These are phyloP conservation scores for Coemansia sp. DNA, from an alignment of 192 early-diverging fungal species.

Conservation along the genomic window DNA sequence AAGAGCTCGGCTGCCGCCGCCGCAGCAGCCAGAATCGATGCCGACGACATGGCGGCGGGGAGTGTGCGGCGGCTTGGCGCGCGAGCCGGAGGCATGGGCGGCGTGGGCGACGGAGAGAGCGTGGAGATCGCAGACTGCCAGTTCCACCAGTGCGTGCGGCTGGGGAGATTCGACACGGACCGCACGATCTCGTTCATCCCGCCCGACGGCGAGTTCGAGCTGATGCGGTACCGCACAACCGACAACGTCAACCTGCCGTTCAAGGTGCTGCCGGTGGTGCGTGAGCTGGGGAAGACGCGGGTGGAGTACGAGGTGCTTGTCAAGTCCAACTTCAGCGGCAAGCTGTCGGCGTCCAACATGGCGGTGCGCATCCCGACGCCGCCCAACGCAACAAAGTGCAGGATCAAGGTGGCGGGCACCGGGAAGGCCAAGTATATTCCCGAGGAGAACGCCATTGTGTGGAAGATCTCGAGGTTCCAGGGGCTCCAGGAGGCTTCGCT, in stretches of 20 bases:
- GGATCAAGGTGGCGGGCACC: conserved; percentile 67
- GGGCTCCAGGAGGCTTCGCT: conserved; percentile 84
- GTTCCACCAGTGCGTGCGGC: conserved; percentile 97
- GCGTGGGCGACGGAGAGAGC: conserved; percentile 44
- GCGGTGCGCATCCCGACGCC: conserved; percentile 88
- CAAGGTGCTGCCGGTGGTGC: conserved; percentile 89
- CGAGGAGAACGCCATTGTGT: conserved; percentile 89
- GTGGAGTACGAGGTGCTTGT: conserved; percentile 91
- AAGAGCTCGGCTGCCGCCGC: conserved; percentile 21
- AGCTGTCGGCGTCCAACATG: conserved; percentile 89
- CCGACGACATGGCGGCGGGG: conserved; percentile 65
- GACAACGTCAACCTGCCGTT: conserved; percentile 97
- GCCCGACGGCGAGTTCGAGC: conserved; percentile 95
- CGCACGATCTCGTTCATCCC: conserved; percentile 97
- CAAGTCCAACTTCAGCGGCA: conserved; percentile 84
- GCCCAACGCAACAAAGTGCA: conserved; percentile 80
- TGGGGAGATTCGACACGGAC: conserved; percentile 89
- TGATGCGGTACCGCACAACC: conserved; percentile 95
- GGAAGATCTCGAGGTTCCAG: conserved; percentile 92
- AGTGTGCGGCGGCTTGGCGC: conserved; percentile 8
- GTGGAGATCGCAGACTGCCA: conserved; percentile 97
- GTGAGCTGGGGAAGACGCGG: conserved; percentile 74
- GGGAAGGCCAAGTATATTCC: conserved; percentile 97
- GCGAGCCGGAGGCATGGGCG: conserved; percentile 26
- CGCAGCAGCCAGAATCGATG: conserved; percentile 64